Percentiles rank a stretch among this genome's conserved stretches.
phyloP scores from a whole-genome alignment of 2,329 filamentous ascomycete genomes.

The Talaromyces funiculosus region DNA sequence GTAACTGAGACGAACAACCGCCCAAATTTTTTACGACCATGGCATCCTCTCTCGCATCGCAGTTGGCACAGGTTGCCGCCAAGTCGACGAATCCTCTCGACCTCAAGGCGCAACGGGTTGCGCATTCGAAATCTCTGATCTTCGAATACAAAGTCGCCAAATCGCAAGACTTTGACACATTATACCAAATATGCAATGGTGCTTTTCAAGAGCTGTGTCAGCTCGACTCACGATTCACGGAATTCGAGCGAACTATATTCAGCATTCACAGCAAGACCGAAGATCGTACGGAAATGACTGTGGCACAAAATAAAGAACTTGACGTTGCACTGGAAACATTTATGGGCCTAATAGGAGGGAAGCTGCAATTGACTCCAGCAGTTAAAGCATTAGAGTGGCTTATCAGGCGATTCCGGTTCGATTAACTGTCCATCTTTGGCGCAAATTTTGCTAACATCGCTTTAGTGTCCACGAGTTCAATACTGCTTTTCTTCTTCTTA shows the following conservation, averaged over 20 bases:
- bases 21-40: slow-evolving; percentile 43
- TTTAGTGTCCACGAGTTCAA: slow-evolving; percentile 85
- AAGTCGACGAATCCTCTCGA: slow-evolving; percentile 87
- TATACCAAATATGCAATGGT: slow-evolving; percentile 80
- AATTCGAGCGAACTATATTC: slow-evolving; percentile 75
- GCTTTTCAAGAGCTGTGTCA: slow-evolving; percentile 88
- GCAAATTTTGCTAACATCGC: slow-evolving; percentile 18
- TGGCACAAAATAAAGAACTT: slow-evolving; percentile 73
- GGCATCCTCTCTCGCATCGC: slow-evolving; percentile 82
- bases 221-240: slow-evolving; percentile 71
- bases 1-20: neutral
- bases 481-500: slow-evolving; percentile 67
- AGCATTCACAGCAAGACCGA: slow-evolving; percentile 87
- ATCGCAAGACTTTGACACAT: slow-evolving; percentile 80
- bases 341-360: slow-evolving; percentile 69
- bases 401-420: slow-evolving; percentile 78
- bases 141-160: slow-evolving; percentile 82
- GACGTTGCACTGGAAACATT: slow-evolving; percentile 75
- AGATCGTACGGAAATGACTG: slow-evolving; percentile 79
- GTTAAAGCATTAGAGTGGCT: slow-evolving; percentile 95
- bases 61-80: slow-evolving; percentile 86
- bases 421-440: neutral
- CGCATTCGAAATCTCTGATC: slow-evolving; percentile 90
- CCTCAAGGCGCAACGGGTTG: slow-evolving; percentile 83
- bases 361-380: slow-evolving; percentile 76